phyloP scores from a whole-genome alignment of 176 grass and related monocot genomes.

The Microstegium vimineum region DNA sequence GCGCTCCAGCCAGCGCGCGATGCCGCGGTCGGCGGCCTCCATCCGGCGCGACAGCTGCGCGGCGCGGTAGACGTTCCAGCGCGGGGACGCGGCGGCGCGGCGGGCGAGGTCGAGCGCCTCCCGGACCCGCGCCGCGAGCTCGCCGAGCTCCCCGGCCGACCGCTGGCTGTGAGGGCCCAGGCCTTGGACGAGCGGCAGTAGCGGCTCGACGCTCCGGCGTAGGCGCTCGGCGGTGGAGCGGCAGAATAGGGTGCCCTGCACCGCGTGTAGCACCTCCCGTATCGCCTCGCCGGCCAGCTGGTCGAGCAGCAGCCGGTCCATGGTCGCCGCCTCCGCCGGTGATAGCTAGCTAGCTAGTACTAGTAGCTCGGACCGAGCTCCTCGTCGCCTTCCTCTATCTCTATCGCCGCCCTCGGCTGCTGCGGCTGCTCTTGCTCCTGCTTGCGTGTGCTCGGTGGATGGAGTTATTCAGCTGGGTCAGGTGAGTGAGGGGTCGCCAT shows the following conservation, averaged over 20 bases:
- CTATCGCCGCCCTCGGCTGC: too few relatives aligned
- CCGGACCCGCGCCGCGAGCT: constrained; percentile 58
- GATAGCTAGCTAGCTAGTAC: not conserved
- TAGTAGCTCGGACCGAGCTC: not conserved
- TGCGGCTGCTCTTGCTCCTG: too few relatives aligned
- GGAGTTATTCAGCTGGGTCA: constrained; percentile 27
- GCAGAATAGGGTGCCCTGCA: constrained; percentile 61
- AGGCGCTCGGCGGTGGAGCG: constrained; percentile 77
- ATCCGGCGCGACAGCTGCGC: constrained; percentile 70
- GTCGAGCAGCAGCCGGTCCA: constrained; percentile 37
- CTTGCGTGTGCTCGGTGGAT: constrained; percentile 6
- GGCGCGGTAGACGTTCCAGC: constrained; percentile 94
- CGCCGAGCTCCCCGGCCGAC: constrained; percentile 49
- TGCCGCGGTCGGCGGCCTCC: constrained; percentile 72
- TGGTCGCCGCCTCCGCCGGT: not conserved
- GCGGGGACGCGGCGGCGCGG: constrained; percentile 43
- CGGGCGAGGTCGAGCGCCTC: constrained; percentile 75
- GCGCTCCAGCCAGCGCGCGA: constrained; percentile 63
- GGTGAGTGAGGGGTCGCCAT: constrained; percentile 36
- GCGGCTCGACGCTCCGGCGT: constrained; percentile 67
- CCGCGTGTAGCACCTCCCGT: constrained; percentile 55
- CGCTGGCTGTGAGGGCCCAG: not conserved
- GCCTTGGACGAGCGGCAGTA: constrained; percentile 72
- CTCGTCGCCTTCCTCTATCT: not conserved
- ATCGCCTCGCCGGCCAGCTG: constrained; percentile 61